Evolutionary conservation across 1,284 basidiomycete species (phyloP).

Genomic region (Boletus smithii): DNA sequence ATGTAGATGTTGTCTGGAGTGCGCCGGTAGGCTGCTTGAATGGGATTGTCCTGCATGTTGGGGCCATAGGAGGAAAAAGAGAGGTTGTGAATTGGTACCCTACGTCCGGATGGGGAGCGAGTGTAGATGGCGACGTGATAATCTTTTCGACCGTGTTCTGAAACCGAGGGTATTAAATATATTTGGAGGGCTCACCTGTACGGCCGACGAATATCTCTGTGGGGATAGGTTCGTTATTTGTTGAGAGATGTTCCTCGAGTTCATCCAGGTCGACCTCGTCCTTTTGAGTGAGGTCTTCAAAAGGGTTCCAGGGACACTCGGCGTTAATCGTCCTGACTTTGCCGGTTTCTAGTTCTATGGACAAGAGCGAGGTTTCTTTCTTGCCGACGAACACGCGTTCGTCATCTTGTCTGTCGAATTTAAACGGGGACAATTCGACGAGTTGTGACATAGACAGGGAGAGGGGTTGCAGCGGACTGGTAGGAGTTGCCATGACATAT

Average conservation of each 20-base stretch:
- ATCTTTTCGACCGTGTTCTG: conserved; percentile 41
- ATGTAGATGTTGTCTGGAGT: conserved; percentile 77
- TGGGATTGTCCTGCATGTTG: conserved; percentile 67
- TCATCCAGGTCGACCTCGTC: conserved; percentile 63
- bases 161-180: not conserved
- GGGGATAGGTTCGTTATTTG: conserved; percentile 36
- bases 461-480: conserved; percentile 71
- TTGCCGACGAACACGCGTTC: conserved; percentile 76
- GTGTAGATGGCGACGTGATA: conserved; percentile 71
- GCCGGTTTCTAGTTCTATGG: conserved; percentile 82
- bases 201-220: conserved; percentile 77
- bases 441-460: conserved; percentile 84
- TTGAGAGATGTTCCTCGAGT: conserved; percentile 55
- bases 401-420: conserved; percentile 64
- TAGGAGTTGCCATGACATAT: conserved; percentile 70
- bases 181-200: conserved; percentile 57
- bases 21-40: conserved; percentile 63
- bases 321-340: conserved; percentile 75
- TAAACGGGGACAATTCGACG: conserved; percentile 84
- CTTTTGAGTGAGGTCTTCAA: conserved; percentile 47
- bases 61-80: conserved; percentile 83
- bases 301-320: conserved; percentile 73
- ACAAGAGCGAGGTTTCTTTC: conserved; percentile 79
- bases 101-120: conserved; percentile 34
- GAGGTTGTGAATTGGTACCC: conserved; percentile 66